Conservation (phyloP, 495 filamentous ascomycete genomes). For the Mytilinidion resinicola region DNA sequence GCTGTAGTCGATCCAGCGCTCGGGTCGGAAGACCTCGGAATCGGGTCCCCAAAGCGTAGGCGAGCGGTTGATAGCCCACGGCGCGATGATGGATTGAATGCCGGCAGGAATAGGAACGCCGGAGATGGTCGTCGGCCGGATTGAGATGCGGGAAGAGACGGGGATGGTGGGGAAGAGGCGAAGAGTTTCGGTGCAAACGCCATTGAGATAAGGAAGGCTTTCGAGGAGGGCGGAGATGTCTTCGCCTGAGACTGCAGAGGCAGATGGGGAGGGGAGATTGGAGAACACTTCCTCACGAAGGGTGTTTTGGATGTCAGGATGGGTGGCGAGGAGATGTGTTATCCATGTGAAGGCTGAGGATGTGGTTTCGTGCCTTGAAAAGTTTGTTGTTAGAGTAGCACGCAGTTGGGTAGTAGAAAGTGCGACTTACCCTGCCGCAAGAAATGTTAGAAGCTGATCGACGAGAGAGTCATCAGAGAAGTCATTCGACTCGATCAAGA, state of each 20-base stretch:
- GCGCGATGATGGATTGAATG: slow-evolving; percentile 25
- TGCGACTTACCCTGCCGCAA: slow-evolving; percentile 42
- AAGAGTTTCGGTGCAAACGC: slow-evolving; percentile 40
- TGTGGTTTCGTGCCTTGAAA: slow-evolving; percentile 47
- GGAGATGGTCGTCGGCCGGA: slow-evolving; percentile 42
- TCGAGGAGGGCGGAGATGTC: slow-evolving; percentile 41
- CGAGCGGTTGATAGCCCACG: slow-evolving; percentile 33
- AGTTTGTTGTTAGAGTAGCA: slow-evolving; percentile 3
- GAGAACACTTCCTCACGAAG: slow-evolving; percentile 46
- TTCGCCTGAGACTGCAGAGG: neutral
- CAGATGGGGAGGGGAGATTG: slow-evolving; percentile 31
- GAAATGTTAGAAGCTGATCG: slow-evolving; percentile 51
- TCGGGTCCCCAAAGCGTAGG: slow-evolving; percentile 29
- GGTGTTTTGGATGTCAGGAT: slow-evolving; percentile 43
- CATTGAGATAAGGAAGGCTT: slow-evolving; percentile 47
- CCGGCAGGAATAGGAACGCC: slow-evolving; percentile 25
- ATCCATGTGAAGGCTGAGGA: slow-evolving; percentile 50
- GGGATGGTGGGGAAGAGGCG: slow-evolving; percentile 45
- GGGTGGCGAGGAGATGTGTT: slow-evolving; percentile 43
- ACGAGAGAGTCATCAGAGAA: slow-evolving; percentile 49
- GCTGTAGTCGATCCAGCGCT: slow-evolving; percentile 31
- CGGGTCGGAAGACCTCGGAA: slow-evolving; percentile 28
- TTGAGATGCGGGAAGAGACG: slow-evolving; percentile 43
- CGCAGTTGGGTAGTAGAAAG: slow-evolving; percentile 14
- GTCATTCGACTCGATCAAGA: slow-evolving; percentile 30